Conservation (phyloP, 169 alveolate genomes). For the Blepharisma undulans region DNA sequence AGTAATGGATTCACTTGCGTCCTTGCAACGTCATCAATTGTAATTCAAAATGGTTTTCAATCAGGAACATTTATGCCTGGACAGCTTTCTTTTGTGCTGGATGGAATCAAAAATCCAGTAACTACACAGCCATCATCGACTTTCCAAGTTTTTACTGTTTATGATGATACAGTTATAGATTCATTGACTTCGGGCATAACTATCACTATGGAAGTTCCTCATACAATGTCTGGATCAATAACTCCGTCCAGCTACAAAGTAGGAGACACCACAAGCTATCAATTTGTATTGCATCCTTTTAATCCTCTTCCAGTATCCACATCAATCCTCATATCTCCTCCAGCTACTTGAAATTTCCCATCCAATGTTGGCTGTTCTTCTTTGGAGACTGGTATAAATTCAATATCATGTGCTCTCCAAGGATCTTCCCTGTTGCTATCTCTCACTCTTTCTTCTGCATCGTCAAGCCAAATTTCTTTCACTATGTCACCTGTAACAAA, state of each 20-base stretch:
- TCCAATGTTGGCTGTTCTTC: not conserved
- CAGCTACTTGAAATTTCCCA: not conserved
- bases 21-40: not conserved
- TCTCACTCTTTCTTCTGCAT: not conserved
- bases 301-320: not conserved
- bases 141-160: not conserved
- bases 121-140: not conserved
- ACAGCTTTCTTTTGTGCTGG: not conserved
- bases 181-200: not conserved
- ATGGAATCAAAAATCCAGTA: not conserved
- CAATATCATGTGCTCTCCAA: not conserved
- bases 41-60: not conserved
- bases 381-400: too few relatives aligned
- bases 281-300: not conserved
- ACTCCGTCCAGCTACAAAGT: constrained; percentile 4
- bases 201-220: not conserved
- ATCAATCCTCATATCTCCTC: not conserved
- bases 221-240: not conserved
- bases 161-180: not conserved
- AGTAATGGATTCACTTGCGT: not conserved
- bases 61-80: constrained; percentile 17
- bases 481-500: not conserved
- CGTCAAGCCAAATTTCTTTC: not conserved
- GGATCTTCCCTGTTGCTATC: not conserved
- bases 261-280: not conserved